phyloP scores from a whole-genome alignment of 2,329 filamentous ascomycete genomes.

The Septoria petroselini region DNA sequence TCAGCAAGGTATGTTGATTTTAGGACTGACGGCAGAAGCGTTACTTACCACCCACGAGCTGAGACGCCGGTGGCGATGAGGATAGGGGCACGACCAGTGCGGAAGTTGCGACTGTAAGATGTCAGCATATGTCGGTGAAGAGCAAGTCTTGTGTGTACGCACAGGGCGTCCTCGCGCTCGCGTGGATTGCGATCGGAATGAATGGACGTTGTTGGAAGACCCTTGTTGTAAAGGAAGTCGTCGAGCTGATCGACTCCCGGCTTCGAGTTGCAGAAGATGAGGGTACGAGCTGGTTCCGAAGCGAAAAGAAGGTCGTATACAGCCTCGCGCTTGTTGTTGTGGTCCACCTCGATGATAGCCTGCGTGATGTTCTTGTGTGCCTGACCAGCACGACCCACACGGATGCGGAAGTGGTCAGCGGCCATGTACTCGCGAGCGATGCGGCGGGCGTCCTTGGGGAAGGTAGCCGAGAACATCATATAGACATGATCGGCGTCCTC shows the following conservation, averaged over 20 bases:
- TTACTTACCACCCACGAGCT: constrained; percentile 85
- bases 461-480: constrained; percentile 92
- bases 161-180: constrained; percentile 88
- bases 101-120: constrained; percentile 65
- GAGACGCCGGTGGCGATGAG: constrained; percentile 79
- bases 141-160: constrained; percentile 37
- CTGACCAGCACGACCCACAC: constrained; percentile 75
- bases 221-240: constrained; percentile 75
- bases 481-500: constrained; percentile 66
- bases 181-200: constrained; percentile 82
- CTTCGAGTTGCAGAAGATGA: constrained; percentile 88
- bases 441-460: constrained; percentile 73
- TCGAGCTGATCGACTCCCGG: constrained; percentile 76
- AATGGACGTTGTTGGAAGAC: constrained; percentile 80
- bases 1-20: too few species aligned
- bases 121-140: not conserved
- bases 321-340: constrained; percentile 64
- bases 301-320: constrained; percentile 70
- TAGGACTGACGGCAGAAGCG: too few species aligned
- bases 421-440: constrained; percentile 75
- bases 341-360: constrained; percentile 64
- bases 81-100: constrained; percentile 69
- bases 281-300: constrained; percentile 69
- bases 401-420: constrained; percentile 71
- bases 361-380: constrained; percentile 82